These are phyloP conservation scores for Agroathelia rolfsii DNA, from an alignment of 1,284 basidiomycete species.

Conservation along the genomic window DNA sequence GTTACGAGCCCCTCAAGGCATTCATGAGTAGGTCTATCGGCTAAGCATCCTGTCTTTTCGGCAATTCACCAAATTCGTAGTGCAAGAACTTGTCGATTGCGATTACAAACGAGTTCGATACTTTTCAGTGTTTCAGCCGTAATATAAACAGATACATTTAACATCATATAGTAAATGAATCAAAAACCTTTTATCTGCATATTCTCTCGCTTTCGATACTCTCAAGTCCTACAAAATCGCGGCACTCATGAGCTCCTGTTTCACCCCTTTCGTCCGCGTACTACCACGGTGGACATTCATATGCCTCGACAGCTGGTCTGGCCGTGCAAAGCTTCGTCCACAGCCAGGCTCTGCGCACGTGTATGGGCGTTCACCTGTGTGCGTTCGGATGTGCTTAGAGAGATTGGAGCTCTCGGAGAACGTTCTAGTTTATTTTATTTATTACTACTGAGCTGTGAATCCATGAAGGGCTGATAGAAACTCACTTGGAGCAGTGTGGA, in stretches of 20 bases:
- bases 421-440: slow-evolving; percentile 36
- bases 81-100: too few species aligned
- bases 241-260: slow-evolving; percentile 3
- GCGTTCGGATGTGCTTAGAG: slow-evolving; percentile 83
- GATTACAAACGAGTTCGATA: too few species aligned
- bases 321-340: slow-evolving; percentile 72
- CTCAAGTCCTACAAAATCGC: too few species aligned
- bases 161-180: too few species aligned
- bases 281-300: slow-evolving; percentile 43
- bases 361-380: slow-evolving; percentile 85
- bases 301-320: slow-evolving; percentile 66
- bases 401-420: slow-evolving; percentile 92
- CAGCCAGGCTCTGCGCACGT: slow-evolving; percentile 68
- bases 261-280: slow-evolving; percentile 15
- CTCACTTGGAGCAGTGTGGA: slow-evolving; percentile 68
- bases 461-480: slow-evolving; percentile 3
- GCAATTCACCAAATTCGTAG: too few species aligned
- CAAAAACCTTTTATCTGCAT: too few species aligned
- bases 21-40: too few species aligned
- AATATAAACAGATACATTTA: too few species aligned
- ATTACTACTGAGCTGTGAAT: slow-evolving; percentile 1
- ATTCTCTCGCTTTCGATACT: too few species aligned
- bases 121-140: too few species aligned
- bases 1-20: too few species aligned
- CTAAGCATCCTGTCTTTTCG: too few species aligned